Evolutionary conservation across 2,329 filamentous ascomycete species (phyloP).

Genomic region (Aspergillus pseudoterreus): DNA sequence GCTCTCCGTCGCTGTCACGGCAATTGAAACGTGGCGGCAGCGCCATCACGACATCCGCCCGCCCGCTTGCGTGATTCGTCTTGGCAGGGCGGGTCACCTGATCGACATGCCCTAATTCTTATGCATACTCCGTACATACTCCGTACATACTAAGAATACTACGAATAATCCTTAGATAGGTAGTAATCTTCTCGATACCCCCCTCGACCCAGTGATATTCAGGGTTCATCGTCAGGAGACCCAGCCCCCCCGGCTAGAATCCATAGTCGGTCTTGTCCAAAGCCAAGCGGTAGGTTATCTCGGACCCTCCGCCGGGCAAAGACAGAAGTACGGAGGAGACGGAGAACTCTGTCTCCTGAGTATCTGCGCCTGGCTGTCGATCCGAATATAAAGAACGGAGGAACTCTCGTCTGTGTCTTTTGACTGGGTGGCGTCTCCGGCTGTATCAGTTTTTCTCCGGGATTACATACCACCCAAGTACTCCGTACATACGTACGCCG

Average conservation of each 20-base stretch:
- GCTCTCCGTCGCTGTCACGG: too few species aligned
- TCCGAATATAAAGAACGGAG: neutral
- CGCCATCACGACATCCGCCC: constrained; percentile 22
- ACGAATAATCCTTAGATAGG: too few species aligned
- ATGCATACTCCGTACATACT: too few species aligned
- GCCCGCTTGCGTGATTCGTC: constrained; percentile 24
- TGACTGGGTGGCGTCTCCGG: too few species aligned
- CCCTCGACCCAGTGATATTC: neutral
- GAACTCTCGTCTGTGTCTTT: too few species aligned
- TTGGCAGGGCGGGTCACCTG: constrained; percentile 10
- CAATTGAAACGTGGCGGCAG: neutral
- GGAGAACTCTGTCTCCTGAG: neutral
- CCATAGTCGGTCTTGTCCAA: neutral
- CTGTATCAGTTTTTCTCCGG: too few species aligned
- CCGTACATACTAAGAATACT: neutral
- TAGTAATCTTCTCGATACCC: too few species aligned
- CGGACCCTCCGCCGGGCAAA: neutral
- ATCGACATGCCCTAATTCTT: constrained; percentile 5
- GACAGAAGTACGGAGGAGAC: too few species aligned
- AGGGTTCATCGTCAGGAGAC: neutral
- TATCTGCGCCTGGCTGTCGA: neutral
- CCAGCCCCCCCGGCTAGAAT: neutral
- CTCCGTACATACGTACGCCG: too few species aligned
- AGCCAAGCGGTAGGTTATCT: neutral
- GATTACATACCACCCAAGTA: too few species aligned